A percentile compares a stretch with the other conserved stretches of the same genome.
Evolutionary conservation across 2,329 filamentous ascomycete genomes (phyloP).

Genomic region (Pyrenochaeta sp.): DNA sequence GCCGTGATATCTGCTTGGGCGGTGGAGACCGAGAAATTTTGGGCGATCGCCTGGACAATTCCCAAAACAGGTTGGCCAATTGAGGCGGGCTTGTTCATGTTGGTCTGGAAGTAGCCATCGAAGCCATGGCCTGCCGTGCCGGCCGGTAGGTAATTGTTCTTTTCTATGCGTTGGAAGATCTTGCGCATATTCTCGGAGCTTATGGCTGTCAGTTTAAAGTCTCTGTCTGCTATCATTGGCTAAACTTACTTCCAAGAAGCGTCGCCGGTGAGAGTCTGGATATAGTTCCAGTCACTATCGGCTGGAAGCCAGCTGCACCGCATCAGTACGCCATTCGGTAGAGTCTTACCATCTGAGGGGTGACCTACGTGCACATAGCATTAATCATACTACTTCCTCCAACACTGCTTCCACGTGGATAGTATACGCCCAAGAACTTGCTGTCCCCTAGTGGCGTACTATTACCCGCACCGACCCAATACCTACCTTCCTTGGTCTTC

Average conservation of each 20-base stretch:
- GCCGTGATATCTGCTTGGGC: conserved; percentile 58
- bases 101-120: conserved; percentile 64
- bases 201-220: not conserved
- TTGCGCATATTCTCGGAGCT: conserved; percentile 59
- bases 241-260: conserved; percentile 57
- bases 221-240: not conserved
- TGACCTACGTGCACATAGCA: conserved; percentile 44
- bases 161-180: conserved; percentile 63
- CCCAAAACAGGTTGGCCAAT: conserved; percentile 52
- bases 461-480: conserved; percentile 61
- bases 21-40: conserved; percentile 53
- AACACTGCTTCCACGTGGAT: conserved; percentile 63
- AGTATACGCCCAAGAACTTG: conserved; percentile 61
- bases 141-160: conserved; percentile 59
- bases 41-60: conserved; percentile 39
- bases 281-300: conserved; percentile 66
- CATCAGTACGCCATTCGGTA: not conserved
- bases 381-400: conserved; percentile 69
- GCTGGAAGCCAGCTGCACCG: conserved; percentile 55
- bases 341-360: not conserved
- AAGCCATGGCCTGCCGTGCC: conserved; percentile 61
- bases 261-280: conserved; percentile 67
- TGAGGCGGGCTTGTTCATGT: conserved; percentile 59
- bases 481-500: conserved; percentile 57
- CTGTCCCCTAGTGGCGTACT: conserved; percentile 60